A percentile compares a stretch with the other conserved stretches of the same genome.
These are phyloP conservation scores for Mycena amicta DNA, from an alignment of 768 basidiomycete genomes.

Conservation along the genomic window DNA sequence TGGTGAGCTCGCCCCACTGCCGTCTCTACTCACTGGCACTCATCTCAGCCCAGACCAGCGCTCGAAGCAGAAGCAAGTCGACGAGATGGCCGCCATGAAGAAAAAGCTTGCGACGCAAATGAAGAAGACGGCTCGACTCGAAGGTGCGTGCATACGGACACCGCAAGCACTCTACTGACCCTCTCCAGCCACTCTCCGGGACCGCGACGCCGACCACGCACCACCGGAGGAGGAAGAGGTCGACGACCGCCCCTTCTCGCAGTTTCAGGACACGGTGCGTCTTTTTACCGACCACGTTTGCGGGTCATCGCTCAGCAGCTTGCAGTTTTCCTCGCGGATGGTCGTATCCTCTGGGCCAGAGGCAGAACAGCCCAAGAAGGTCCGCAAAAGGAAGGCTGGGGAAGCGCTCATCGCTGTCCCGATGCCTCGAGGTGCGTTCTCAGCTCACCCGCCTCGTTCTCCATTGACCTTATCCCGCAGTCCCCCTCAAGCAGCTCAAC, in stretches of 20 bases:
- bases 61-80: too few species aligned
- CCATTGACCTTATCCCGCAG: not conserved
- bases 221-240: not conserved
- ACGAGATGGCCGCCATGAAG: too few species aligned
- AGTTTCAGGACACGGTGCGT: not conserved
- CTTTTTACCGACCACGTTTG: not conserved
- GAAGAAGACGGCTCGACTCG: too few species aligned
- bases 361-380: not conserved
- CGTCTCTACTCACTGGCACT: too few species aligned
- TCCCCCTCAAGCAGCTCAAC: not conserved
- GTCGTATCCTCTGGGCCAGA: not conserved
- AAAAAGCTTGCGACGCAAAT: too few species aligned
- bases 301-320: not conserved
- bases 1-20: too few species aligned
- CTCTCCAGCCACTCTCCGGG: not conserved
- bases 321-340: not conserved
- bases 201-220: not conserved
- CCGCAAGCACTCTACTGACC: too few species aligned
- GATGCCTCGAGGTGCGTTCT: not conserved
- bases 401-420: not conserved
- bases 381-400: not conserved
- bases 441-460: not conserved
- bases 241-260: not conserved
- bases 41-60: too few species aligned
- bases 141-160: too few species aligned